phyloP scores from a whole-genome alignment of 2,329 filamentous ascomycete species.

The Botrytis porri region DNA sequence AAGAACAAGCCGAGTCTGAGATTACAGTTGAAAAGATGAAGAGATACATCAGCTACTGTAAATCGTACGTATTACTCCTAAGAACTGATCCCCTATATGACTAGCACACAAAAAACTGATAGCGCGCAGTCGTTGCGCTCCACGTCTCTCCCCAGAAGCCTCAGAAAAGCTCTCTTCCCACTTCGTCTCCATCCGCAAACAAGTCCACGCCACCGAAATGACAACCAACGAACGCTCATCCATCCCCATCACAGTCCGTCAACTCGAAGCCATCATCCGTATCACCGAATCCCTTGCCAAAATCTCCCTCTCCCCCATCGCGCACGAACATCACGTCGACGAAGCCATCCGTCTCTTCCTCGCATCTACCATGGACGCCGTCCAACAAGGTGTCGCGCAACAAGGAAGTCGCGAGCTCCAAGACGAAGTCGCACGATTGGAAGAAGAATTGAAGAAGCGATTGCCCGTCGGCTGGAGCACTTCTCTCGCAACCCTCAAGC shows the following conservation, averaged over 20 bases:
- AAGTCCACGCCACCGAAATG: constrained; percentile 87
- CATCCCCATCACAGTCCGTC: constrained; percentile 95
- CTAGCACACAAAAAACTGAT: constrained; percentile 16
- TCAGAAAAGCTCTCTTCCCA: constrained; percentile 95
- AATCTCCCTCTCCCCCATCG: constrained; percentile 78
- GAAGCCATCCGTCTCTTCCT: constrained; percentile 97
- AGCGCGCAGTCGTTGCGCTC: constrained; percentile 74
- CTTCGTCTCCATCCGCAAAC: constrained; percentile 92
- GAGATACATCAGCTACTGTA: constrained; percentile 95
- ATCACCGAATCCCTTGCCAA: constrained; percentile 97
- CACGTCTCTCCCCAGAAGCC: constrained; percentile 83
- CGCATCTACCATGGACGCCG: constrained; percentile 95
- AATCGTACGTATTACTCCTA: constrained; percentile 60
- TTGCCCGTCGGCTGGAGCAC: constrained; percentile 96
- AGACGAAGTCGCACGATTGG: constrained; percentile 82
- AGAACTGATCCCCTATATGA: no score
- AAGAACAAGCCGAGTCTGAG: constrained; percentile 81
- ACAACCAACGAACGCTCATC: constrained; percentile 87
- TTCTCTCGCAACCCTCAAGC: constrained; percentile 76
- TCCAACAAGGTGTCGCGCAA: constrained; percentile 76
- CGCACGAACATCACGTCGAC: constrained; percentile 88
- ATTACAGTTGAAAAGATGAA: constrained; percentile 97
- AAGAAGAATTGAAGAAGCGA: constrained; percentile 81
- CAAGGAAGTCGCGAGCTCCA: constrained; percentile 84
- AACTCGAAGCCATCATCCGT: constrained; percentile 94